Conservation (phyloP, 2,329 filamentous ascomycete genomes). For the Fusarium setosum region DNA sequence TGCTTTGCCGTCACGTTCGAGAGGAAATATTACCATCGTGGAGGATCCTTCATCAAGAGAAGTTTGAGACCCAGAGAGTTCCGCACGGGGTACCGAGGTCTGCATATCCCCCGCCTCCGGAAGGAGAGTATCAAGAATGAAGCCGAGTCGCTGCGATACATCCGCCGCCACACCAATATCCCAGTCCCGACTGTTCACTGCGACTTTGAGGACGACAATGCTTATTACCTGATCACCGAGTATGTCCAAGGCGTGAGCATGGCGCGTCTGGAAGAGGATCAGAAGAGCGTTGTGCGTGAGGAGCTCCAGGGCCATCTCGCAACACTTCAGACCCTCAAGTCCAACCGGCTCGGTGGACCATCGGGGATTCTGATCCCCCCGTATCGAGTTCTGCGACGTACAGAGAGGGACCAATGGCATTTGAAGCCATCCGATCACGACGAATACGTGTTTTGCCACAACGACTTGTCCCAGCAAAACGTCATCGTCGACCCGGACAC, state of each 20-base stretch:
- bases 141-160: conserved; percentile 40
- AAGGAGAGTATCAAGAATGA: conserved; percentile 46
- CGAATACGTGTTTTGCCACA: conserved; percentile 41
- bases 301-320: conserved; percentile 42
- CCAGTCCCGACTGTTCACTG: conserved; percentile 42
- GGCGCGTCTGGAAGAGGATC: conserved; percentile 40
- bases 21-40: conserved; percentile 45
- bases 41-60: conserved; percentile 45
- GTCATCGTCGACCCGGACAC: conserved; percentile 42
- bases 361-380: conserved; percentile 47
- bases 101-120: conserved; percentile 45
- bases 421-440: conserved; percentile 27
- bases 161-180: conserved; percentile 41
- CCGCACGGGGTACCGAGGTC: conserved; percentile 39
- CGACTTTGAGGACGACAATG: conserved; percentile 46
- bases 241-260: conserved; percentile 46
- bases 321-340: conserved; percentile 44
- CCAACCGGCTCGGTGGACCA: conserved; percentile 44
- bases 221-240: conserved; percentile 46
- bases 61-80: conserved; percentile 46
- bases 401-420: conserved; percentile 37
- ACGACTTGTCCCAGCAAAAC: conserved; percentile 37
- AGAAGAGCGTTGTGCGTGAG: conserved; percentile 35
- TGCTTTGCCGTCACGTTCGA: conserved; percentile 42
- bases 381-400: conserved; percentile 39